Evolutionary conservation across 2,329 filamentous ascomycete genomes (phyloP).

Genomic region (Sclerotinia borealis): DNA sequence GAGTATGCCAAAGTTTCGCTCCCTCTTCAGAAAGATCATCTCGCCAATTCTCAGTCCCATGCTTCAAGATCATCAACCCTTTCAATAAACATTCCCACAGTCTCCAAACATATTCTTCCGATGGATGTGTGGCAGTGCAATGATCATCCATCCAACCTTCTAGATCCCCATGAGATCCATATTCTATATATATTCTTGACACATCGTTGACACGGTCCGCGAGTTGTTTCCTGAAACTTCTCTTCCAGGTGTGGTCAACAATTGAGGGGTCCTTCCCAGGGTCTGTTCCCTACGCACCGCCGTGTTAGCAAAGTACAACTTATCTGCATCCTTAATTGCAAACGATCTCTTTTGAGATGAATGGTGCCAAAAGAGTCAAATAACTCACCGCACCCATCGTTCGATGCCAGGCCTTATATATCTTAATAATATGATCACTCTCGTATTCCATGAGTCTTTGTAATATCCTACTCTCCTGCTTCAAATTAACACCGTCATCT

Average conservation of each 20-base stretch:
- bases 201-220: not conserved
- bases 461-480: not conserved
- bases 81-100: conserved; percentile 9
- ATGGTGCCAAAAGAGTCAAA: not conserved
- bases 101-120: not conserved
- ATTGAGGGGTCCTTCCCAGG: not conserved
- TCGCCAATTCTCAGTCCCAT: not conserved
- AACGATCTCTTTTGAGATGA: not conserved
- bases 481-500: not conserved
- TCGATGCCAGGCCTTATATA: conserved; percentile 3
- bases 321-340: not conserved
- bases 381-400: not conserved
- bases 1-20: not conserved
- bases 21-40: not conserved
- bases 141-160: not conserved
- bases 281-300: not conserved
- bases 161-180: not conserved
- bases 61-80: not conserved
- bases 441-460: conserved; percentile 5
- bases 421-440: conserved; percentile 4
- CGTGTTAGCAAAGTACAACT: not conserved
- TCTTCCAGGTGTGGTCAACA: not conserved
- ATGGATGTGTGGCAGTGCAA: not conserved
- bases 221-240: not conserved
- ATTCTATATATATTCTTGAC: conserved; percentile 7